These are phyloP conservation scores for Verticillium alfalfae DNA, from an alignment of 2,329 filamentous ascomycete species.

Conservation along the genomic window DNA sequence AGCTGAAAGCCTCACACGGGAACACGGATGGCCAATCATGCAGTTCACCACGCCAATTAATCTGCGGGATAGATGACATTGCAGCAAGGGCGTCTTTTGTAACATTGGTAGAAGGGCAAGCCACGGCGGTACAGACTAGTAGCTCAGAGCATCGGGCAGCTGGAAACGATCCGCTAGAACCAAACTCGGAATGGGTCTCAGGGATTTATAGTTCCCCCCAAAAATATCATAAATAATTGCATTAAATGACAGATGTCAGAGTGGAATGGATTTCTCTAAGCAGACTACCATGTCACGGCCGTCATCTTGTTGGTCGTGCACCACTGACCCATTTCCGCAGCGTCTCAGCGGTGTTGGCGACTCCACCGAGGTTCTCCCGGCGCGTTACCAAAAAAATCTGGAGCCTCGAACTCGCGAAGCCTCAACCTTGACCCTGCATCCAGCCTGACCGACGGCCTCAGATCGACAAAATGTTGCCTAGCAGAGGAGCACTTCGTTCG, in stretches of 20 bases:
- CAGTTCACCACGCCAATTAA: too few relatives aligned
- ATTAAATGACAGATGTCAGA: too few relatives aligned
- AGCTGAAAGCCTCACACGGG: background rate
- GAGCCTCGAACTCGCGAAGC: conserved; percentile 3
- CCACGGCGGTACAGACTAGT: background rate
- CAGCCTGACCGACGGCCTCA: background rate
- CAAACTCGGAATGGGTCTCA: too few relatives aligned
- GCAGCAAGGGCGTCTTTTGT: background rate
- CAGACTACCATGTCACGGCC: background rate
- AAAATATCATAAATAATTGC: too few relatives aligned
- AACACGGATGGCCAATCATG: background rate
- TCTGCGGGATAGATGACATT: background rate
- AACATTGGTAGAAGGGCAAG: background rate
- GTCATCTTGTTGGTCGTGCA: background rate
- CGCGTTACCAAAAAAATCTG: conserved; percentile 22
- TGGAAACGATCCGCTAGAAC: background rate
- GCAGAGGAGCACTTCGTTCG: conserved; percentile 36
- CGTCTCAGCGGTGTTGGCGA: background rate
- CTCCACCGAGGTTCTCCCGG: conserved; percentile 29
- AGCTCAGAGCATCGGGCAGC: background rate
- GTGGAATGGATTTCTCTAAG: too few relatives aligned
- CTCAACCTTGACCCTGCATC: conserved; percentile 11
- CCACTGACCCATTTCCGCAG: background rate
- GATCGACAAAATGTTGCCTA: conserved; percentile 35
- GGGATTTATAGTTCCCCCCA: too few relatives aligned